phyloP scores from a whole-genome alignment of 2,329 filamentous ascomycete genomes.

The Colletotrichum simmondsii region DNA sequence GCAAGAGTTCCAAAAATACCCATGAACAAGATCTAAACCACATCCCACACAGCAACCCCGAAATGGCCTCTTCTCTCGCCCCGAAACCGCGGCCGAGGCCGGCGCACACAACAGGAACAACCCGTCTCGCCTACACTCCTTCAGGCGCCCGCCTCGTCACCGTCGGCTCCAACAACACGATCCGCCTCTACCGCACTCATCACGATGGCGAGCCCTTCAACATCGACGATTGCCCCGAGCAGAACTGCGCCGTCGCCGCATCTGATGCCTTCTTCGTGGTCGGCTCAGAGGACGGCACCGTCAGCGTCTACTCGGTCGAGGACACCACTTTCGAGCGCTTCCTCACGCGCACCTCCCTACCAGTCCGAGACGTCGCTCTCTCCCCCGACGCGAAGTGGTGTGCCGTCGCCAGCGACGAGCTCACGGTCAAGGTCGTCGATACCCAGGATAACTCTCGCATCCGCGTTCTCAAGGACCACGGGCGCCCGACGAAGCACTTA shows the following conservation, averaged over 20 bases:
- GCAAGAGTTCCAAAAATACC: not conserved
- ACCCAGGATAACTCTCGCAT: constrained; percentile 81
- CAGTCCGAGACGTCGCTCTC: constrained; percentile 86
- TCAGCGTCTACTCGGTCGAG: constrained; percentile 89
- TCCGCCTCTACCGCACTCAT: constrained; percentile 91
- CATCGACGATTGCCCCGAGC: constrained; percentile 90
- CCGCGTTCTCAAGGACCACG: constrained; percentile 84
- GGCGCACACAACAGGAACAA: constrained; percentile 86
- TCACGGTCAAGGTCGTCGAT: constrained; percentile 89
- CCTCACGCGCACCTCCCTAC: constrained; percentile 84
- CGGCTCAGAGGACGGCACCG: constrained; percentile 94
- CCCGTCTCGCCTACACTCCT: constrained; percentile 89
- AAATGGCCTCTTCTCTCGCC: constrained; percentile 48
- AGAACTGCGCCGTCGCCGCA: constrained; percentile 81
- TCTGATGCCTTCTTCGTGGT: constrained; percentile 86
- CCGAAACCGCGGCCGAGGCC: constrained; percentile 71
- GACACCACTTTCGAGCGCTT: constrained; percentile 82
- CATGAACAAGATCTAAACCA: not conserved
- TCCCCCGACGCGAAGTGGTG: constrained; percentile 87
- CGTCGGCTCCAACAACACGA: constrained; percentile 91
- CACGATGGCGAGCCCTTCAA: constrained; percentile 93
- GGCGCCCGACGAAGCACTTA: constrained; percentile 89
- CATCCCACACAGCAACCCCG: not conserved
- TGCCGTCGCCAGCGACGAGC: constrained; percentile 95
- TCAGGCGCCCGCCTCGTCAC: constrained; percentile 89